These are phyloP conservation scores for Tolypocladium cylindrosporum DNA, from an alignment of 2,329 filamentous ascomycete species.

Conservation along the genomic window DNA sequence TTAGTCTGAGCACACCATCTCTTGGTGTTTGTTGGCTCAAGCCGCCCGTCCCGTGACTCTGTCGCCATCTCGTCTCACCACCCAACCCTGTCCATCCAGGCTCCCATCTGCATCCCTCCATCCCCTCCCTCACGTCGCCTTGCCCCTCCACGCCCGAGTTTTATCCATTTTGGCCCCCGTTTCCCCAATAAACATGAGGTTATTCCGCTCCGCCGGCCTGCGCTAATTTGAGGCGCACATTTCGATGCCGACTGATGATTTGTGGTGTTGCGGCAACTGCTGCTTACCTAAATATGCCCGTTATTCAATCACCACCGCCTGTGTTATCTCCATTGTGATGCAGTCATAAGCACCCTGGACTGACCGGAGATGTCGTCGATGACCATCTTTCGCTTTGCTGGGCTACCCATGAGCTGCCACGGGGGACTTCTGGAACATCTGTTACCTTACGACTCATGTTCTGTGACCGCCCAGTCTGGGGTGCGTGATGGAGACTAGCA, in stretches of 20 bases:
- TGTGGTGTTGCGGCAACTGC: neutral
- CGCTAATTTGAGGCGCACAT: neutral
- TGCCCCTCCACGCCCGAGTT: neutral
- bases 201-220: neutral
- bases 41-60: neutral
- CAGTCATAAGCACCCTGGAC: neutral
- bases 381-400: no score
- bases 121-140: neutral
- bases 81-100: neutral
- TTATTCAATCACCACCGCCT: neutral
- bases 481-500: no score
- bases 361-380: no score
- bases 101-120: neutral
- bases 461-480: no score
- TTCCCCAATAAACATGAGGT: neutral
- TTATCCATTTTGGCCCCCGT: neutral
- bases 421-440: no score
- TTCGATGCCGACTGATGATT: neutral
- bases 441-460: no score
- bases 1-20: neutral
- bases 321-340: neutral
- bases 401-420: no score
- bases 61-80: neutral
- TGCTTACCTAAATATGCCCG: neutral
- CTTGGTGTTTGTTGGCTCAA: neutral